These are phyloP conservation scores for Lactifluus piperatus DNA, from an alignment of 768 basidiomycete species.

Conservation along the genomic window DNA sequence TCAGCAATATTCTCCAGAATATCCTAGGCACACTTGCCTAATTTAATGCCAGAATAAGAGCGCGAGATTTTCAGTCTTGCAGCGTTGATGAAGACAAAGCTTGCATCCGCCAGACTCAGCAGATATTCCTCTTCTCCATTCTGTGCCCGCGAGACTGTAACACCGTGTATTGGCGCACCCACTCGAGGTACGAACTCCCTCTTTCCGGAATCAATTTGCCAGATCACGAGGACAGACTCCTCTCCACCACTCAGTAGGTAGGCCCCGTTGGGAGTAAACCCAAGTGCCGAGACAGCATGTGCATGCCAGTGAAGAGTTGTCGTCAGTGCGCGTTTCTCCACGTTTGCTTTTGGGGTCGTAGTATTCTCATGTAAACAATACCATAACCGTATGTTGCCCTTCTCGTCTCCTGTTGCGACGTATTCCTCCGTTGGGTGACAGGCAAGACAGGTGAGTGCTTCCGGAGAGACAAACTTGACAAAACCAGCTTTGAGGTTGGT, in stretches of 20 bases:
- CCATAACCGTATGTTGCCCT: conserved; percentile 84
- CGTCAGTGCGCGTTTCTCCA: conserved; percentile 77
- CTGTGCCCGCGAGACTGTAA: conserved; percentile 46
- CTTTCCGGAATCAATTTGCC: conserved; percentile 85
- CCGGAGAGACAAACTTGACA: conserved; percentile 75
- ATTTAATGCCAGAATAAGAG: conserved; percentile 67
- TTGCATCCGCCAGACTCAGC: conserved; percentile 74
- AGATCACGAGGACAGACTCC: conserved; percentile 93
- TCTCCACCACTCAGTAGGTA: conserved; percentile 92
- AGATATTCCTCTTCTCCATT: conserved; percentile 79
- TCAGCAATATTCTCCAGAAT: conserved; percentile 7
- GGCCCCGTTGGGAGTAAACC: conserved; percentile 85
- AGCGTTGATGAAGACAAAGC: conserved; percentile 64
- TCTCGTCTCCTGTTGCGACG: conserved; percentile 89
- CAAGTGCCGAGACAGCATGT: conserved; percentile 79
- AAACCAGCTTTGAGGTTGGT: conserved; percentile 55
- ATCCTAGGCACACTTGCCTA: conserved; percentile 39
- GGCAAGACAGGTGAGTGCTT: conserved; percentile 72
- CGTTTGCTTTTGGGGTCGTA: conserved; percentile 40
- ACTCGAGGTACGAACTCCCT: conserved; percentile 90
- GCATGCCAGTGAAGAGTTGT: conserved; percentile 94
- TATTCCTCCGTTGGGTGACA: conserved; percentile 88
- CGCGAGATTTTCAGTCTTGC: conserved; percentile 63
- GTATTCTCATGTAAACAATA: conserved; percentile 72
- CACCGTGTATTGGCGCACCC: conserved; percentile 73